Evolutionary conservation across 495 filamentous ascomycete species (phyloP).

Genomic region (Penicillium canariense): DNA sequence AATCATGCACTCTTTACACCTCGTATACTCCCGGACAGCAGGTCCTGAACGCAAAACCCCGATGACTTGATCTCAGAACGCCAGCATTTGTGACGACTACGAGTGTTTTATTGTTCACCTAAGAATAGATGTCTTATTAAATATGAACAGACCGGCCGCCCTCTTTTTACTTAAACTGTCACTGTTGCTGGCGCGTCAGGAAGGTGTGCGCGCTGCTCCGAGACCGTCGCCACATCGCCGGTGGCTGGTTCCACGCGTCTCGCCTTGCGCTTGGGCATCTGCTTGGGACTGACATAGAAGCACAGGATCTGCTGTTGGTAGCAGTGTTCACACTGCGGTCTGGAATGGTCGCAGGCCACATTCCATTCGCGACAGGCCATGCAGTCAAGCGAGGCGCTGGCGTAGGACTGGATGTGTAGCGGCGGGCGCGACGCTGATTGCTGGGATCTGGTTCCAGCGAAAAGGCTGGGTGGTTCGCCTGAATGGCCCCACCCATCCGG

Average conservation of each 20-base stretch:
- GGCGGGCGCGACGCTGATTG: conserved; percentile 1
- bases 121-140: not conserved
- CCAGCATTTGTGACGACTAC: too few species aligned
- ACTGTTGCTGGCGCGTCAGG: not conserved
- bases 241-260: not conserved
- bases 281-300: conserved; percentile 32
- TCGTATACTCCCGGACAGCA: not conserved
- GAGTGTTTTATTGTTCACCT: too few species aligned
- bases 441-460: not conserved
- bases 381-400: conserved; percentile 17
- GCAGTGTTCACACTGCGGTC: conserved; percentile 39
- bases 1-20: not conserved
- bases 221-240: not conserved
- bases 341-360: conserved; percentile 32
- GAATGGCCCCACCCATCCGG: conserved; percentile 18
- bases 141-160: not conserved
- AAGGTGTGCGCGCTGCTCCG: not conserved
- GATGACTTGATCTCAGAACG: not conserved
- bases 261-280: not conserved
- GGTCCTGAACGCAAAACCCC: too few species aligned
- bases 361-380: conserved; percentile 34
- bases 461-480: not conserved
- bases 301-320: conserved; percentile 38
- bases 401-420: not conserved
- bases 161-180: not conserved